These are phyloP conservation scores for Citrus hindsii DNA, from an alignment of 345 rosid species.

Conservation along the genomic window DNA sequence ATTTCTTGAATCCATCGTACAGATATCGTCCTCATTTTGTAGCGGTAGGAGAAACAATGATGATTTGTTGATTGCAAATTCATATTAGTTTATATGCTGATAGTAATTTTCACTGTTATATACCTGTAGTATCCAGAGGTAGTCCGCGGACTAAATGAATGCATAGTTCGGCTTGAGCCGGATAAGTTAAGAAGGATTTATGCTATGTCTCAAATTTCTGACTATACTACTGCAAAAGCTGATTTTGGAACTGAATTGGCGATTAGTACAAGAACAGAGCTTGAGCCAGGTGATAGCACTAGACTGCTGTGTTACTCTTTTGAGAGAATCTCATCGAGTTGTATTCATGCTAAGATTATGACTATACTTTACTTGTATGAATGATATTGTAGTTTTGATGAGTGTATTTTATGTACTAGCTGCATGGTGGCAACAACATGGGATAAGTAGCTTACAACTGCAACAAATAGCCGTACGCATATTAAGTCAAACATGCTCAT, in stretches of 20 bases:
- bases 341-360: neutral
- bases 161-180: conserved; percentile 40
- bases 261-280: conserved; percentile 40
- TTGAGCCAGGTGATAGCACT: conserved; percentile 41
- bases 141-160: conserved; percentile 42
- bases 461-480: conserved; percentile 32
- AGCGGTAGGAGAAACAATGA: conserved; percentile 24
- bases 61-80: neutral
- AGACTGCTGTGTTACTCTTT: neutral
- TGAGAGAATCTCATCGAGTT: neutral
- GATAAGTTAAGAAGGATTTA: conserved; percentile 32
- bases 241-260: conserved; percentile 50
- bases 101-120: neutral
- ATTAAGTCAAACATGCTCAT: conserved; percentile 36
- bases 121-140: conserved; percentile 33
- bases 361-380: neutral
- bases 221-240: conserved; percentile 41
- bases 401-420: conserved; percentile 20
- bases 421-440: conserved; percentile 42
- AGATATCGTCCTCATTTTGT: conserved; percentile 38
- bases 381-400: neutral
- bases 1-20: conserved; percentile 45
- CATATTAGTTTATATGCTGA: neutral
- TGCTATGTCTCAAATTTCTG: conserved; percentile 36
- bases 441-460: conserved; percentile 30